Evolutionary conservation across 306 rosid species (phyloP), one percentile per base, ranked within the genome.

Genomic region (Malus domestica): DNA sequence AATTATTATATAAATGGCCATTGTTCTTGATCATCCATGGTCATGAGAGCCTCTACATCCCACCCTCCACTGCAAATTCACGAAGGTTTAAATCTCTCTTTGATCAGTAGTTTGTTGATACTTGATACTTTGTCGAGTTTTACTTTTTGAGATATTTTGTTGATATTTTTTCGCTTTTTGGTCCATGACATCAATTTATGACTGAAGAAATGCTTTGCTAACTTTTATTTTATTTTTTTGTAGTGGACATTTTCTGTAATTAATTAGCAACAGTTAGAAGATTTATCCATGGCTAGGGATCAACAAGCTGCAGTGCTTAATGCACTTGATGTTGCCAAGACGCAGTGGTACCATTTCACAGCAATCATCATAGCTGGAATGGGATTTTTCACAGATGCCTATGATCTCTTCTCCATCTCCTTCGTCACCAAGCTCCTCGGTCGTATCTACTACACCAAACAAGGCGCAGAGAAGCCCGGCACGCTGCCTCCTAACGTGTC

Each of bases 321-420:
- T 45, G 77, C 59, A 4, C 59, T 73, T 40, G 69, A 73, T 8
- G 29, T 73, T 25, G 68, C 77, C n/a, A 73, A 73, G 42, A 73
- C 77, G 19, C 55, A 51, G 6, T 51, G 55, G 55, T 51, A 15
- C 55, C 20, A 51, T 51, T 51, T 51, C 55, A 58, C 29, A 22
- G 77, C 77, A 23, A 58, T 73, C 6, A 67, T 73, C 35, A 73
- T 73, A 0, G 69, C 77, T 1, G 59, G 69, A 60, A 73, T 73
- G 69, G 59, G 77, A 25, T 60, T 73, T 44, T 73, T 73, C 68
- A 42, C 77, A 25, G 69, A 73, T 13, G 68, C 68, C 27, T 73
- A 60, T 15, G 69, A 73, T 22, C 18, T 60, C 15, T 73, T 73
- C 57, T 60, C 38, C 68, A 25, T 73, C 38, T 73, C 77, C 10